A percentile compares a stretch with the other conserved stretches of the same genome.
Evolutionary conservation across 2,329 filamentous ascomycete genomes (phyloP).

Genomic region (Pseudogymnoascus verrucosus): DNA sequence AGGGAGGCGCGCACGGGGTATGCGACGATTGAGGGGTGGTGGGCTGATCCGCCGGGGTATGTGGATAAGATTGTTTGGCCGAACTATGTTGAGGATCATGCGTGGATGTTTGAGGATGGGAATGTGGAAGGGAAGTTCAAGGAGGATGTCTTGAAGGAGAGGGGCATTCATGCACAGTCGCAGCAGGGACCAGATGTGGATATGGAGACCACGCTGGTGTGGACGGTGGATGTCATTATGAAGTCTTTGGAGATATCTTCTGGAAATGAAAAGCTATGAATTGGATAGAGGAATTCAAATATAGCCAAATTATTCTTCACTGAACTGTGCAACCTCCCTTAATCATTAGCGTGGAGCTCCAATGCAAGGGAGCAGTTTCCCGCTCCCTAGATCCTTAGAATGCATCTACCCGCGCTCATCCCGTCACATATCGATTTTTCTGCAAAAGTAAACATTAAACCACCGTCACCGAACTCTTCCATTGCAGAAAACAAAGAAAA

Average conservation of each 20-base stretch:
- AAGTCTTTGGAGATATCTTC: conserved; percentile 22
- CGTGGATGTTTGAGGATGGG: conserved; percentile 66
- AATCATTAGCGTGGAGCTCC: background rate
- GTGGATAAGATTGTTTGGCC: conserved; percentile 95
- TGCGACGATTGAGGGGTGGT: conserved; percentile 82
- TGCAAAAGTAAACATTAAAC: background rate
- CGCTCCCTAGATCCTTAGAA: background rate
- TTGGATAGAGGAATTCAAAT: background rate
- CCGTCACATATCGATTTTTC: background rate
- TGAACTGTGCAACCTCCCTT: background rate
- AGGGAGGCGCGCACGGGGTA: conserved; percentile 66
- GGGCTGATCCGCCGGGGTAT: conserved; percentile 89
- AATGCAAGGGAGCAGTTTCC: background rate
- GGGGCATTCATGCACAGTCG: conserved; percentile 42
- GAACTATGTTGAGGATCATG: conserved; percentile 76
- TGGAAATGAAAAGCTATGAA: background rate
- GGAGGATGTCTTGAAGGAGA: conserved; percentile 35
- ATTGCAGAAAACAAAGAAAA: background rate
- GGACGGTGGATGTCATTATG: conserved; percentile 60
- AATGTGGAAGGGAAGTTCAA: conserved; percentile 53
- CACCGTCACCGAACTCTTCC: background rate
- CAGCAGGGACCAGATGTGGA: conserved; percentile 42
- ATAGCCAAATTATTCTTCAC: background rate
- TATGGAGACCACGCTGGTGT: conserved; percentile 55
- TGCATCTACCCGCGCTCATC: background rate